Evolutionary conservation across 768 basidiomycete genomes (phyloP).

Genomic region (Psilocybe sp.): DNA sequence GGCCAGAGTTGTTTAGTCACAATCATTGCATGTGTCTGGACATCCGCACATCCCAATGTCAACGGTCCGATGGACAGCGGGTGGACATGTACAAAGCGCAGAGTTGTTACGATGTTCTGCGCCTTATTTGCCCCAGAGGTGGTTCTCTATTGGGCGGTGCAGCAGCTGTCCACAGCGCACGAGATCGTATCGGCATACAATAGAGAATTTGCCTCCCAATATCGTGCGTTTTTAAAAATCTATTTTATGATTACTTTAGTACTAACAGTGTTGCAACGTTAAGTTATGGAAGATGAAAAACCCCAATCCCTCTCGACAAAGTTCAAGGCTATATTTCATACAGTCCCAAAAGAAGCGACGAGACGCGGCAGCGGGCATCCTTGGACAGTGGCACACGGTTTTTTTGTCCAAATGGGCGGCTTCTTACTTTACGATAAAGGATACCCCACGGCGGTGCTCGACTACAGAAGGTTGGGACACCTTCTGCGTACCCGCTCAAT

Average conservation of each 20-base stretch:
- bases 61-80: slow-evolving; percentile 12
- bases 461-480: background rate
- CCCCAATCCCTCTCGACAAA: background rate
- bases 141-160: slow-evolving; percentile 22
- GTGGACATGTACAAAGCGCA: background rate
- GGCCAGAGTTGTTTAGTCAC: slow-evolving; percentile 24
- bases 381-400: slow-evolving; percentile 9
- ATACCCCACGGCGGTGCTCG: background rate
- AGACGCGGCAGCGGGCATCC: too few relatives aligned
- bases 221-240: too few relatives aligned
- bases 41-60: slow-evolving; percentile 26
- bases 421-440: slow-evolving; percentile 10
- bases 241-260: background rate
- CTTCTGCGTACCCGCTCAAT: background rate
- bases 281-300: background rate
- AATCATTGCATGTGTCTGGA: slow-evolving; percentile 28
- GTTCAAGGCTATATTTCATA: background rate
- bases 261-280: background rate
- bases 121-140: slow-evolving; percentile 24
- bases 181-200: too few relatives aligned
- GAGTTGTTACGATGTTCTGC: slow-evolving; percentile 13
- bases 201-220: too few relatives aligned
- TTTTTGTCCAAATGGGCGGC: slow-evolving; percentile 19
- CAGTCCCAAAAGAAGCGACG: too few relatives aligned
- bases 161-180: slow-evolving; percentile 19